Evolutionary conservation across 768 basidiomycete genomes (phyloP).

Genomic region (Leccinum disarticulatum): DNA sequence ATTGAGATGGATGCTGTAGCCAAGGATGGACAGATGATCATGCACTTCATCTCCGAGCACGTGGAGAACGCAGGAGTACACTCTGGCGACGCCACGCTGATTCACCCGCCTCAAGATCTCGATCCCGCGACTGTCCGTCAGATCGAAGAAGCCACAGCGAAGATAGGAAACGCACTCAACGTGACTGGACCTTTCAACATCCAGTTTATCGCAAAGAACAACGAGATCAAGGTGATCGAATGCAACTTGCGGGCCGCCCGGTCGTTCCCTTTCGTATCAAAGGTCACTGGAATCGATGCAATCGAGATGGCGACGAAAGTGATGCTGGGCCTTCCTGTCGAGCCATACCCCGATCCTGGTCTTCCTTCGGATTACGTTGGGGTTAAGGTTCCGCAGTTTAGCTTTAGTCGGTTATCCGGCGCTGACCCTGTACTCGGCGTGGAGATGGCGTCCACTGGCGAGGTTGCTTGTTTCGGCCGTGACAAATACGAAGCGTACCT

Average conservation of each 20-base stretch:
- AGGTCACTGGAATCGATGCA: slow-evolving; percentile 95
- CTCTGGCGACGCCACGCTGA: slow-evolving; percentile 97
- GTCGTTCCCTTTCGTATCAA: slow-evolving; percentile 98
- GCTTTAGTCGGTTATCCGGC: slow-evolving; percentile 93
- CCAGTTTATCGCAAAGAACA: slow-evolving; percentile 99
- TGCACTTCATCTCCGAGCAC: slow-evolving; percentile 99
- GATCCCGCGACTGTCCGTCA: slow-evolving; percentile 95
- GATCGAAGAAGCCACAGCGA: slow-evolving; percentile 95
- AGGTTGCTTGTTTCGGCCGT: slow-evolving; percentile 96
- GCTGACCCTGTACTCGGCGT: slow-evolving; percentile 98
- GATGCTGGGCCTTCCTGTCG: slow-evolving; percentile 89
- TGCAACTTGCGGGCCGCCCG: slow-evolving; percentile 97
- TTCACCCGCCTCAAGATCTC: slow-evolving; percentile 96
- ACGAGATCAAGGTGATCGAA: slow-evolving; percentile 99
- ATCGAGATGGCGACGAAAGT: slow-evolving; percentile 99
- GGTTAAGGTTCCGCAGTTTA: slow-evolving; percentile 99
- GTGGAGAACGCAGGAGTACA: slow-evolving; percentile 99
- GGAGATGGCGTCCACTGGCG: slow-evolving; percentile 99
- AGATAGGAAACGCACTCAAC: slow-evolving; percentile 96
- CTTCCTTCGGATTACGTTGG: slow-evolving; percentile 94
- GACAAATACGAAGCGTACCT: slow-evolving; percentile 99
- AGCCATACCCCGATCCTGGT: slow-evolving; percentile 85
- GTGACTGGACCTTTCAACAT: slow-evolving; percentile 99
- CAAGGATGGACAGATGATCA: slow-evolving; percentile 95
- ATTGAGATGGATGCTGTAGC: slow-evolving; percentile 99